phyloP scores from a whole-genome alignment of 352 stramenopile genomes.

The Pythium apleroticum region DNA sequence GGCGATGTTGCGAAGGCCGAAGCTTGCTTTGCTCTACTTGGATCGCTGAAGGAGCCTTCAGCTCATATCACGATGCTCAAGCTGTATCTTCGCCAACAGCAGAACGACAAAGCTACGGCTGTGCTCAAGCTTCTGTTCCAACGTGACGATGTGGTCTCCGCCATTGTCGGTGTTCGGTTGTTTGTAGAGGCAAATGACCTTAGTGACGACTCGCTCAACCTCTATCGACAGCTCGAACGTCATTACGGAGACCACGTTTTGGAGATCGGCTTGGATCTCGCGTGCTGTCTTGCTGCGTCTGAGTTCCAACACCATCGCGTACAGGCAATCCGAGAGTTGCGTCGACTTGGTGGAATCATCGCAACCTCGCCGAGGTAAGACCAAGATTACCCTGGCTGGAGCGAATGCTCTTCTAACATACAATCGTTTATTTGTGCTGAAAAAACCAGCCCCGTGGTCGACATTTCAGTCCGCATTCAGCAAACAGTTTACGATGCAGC shows the following conservation, averaged over 20 bases:
- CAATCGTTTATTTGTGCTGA: too few relatives aligned
- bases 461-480: background rate
- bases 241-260: slow-evolving; percentile 57
- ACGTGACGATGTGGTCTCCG: slow-evolving; percentile 43
- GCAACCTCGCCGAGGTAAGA: slow-evolving; percentile 17
- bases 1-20: slow-evolving; percentile 62
- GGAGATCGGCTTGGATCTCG: slow-evolving; percentile 65
- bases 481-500: slow-evolving; percentile 18
- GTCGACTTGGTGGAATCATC: slow-evolving; percentile 31
- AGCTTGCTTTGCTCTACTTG: slow-evolving; percentile 44
- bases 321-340: slow-evolving; percentile 48
- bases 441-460: background rate
- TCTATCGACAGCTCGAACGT: slow-evolving; percentile 63
- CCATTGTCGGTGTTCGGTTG: slow-evolving; percentile 43
- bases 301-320: slow-evolving; percentile 24
- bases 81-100: slow-evolving; percentile 46
- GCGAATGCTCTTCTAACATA: too few relatives aligned
- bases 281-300: slow-evolving; percentile 50
- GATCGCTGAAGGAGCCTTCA: slow-evolving; percentile 14
- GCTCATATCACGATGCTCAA: slow-evolving; percentile 56
- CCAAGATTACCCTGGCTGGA: background rate
- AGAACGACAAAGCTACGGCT: slow-evolving; percentile 49
- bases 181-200: slow-evolving; percentile 49
- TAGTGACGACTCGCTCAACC: slow-evolving; percentile 47
- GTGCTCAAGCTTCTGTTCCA: slow-evolving; percentile 54